Base-by-base conservation (phyloP, 169 alveolate species). In the Plasmodium gaboni region DNA sequence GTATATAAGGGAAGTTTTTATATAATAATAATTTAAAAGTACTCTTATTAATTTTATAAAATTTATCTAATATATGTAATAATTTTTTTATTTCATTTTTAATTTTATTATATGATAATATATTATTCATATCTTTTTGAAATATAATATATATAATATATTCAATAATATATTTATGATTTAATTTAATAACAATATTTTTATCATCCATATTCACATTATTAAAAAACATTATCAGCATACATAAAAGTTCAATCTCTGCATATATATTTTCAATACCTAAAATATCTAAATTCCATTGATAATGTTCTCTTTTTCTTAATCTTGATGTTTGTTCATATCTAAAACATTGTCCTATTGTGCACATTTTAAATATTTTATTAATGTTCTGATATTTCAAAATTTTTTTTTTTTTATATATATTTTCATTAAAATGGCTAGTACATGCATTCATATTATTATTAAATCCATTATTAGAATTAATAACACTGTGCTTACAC, bases 251-350 rank as follows among this genome's bases (percentile, higher is more conserved):
- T 83, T 83, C 91, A 0, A 83, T 46, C 3, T 83, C 91, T 38
- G 91, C 85, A 22, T 68, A 50, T 17, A 69, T 68, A 28, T 26
- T 69, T n/a, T 83, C 42, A 5, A 65, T 83, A 13, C 89, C 90
- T 28, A 90, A 87, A 44, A 94, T 88, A 48, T 94, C 97, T 26
- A 91, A 61, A 64, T 94, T 94, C 97, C 96, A 93, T 88, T 93
- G 96, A 46, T 90, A 93, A 63, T 93, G 97, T 28, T 93, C 95
- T 9, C 96, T 85, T 48, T 93, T 67, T 13, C 96, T 83, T 48
- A 94, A 91, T 8, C 87, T 69, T 2, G 92, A 74, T n/a, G 90
- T 78, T 44, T 70, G 22, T 73, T 94, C 96, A 68, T 92, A 93
- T 63, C 95, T 72, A 42, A 67, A 83, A 48, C 91, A 83, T 60